These are phyloP conservation scores for Auriscalpium microsporum DNA, from an alignment of 768 basidiomycete genomes.

Conservation along the genomic window DNA sequence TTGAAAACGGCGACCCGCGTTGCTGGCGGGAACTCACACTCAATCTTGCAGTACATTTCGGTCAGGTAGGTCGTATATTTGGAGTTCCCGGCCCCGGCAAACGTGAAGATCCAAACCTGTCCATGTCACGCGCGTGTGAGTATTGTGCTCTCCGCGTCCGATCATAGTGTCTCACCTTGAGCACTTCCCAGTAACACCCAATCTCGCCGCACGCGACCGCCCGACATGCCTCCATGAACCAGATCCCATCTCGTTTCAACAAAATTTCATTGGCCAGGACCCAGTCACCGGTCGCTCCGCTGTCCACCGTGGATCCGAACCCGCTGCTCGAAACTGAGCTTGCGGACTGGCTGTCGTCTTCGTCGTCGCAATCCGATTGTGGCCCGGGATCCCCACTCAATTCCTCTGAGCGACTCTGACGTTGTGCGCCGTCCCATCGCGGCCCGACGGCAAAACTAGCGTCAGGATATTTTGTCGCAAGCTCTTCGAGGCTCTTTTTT, in stretches of 20 bases:
- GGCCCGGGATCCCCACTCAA: not conserved
- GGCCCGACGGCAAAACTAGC: not conserved
- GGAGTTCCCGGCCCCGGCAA: constrained; percentile 5
- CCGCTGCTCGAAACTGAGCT: not conserved
- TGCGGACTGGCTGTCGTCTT: no score
- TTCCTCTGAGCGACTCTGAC: not conserved
- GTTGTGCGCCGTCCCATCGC: not conserved
- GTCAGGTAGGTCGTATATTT: constrained; percentile 5
- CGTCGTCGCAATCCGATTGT: not conserved
- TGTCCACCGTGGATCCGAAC: not conserved
- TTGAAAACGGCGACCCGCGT: not conserved
- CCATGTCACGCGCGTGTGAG: not conserved
- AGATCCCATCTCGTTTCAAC: constrained; percentile 3
- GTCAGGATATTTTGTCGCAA: no score
- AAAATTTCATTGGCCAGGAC: constrained; percentile 4
- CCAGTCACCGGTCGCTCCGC: not conserved
- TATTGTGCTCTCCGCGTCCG: not conserved
- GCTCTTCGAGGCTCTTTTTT: no score
- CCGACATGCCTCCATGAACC: not conserved
- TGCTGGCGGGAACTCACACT: not conserved
- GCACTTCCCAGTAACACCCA: constrained; percentile 3
- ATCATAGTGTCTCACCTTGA: not conserved
- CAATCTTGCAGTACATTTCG: constrained; percentile 6
- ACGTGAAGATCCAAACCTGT: constrained; percentile 8
- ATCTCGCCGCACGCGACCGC: not conserved